Base-by-base conservation (phyloP, 2,329 filamentous ascomycete species). In the Hymenoscyphus linearis region DNA sequence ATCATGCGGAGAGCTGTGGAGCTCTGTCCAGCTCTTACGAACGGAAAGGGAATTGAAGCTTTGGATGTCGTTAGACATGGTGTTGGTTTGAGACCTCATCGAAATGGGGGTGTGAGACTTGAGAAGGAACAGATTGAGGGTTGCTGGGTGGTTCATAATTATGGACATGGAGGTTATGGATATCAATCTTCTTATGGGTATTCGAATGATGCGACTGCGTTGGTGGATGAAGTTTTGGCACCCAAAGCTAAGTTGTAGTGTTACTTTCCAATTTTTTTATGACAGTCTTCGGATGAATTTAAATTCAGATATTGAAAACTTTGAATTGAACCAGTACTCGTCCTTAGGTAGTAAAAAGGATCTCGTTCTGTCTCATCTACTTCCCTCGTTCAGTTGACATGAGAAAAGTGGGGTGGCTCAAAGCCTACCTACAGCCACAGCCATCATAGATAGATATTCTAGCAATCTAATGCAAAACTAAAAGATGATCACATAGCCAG, bases 131-230 rank as follows among this genome's bases (percentile, higher is more conserved):
- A 75, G 47, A 78, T 89, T 50, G 75, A 78, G 27, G 52, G 16
- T 16, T 16, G 80, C 2, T 78, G 77, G 68, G 80, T 85, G 2
- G 82, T 87, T 50, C 85, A 87, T 71, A 82, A 84, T 64, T 86
- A 86, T 71, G 84, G 83, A 0, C 82, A 85, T 72, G 84, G 79
- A 12, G 83, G 84, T 0, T 84, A 82, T 74, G 87, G 87, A 3
- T 90, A 84, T 66, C 82, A 85, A 68, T 75, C 76, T 27, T 82
- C 79, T 4, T 93, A 88, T 74, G 90, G 89, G 1, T 91, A 88
- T 73, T 84, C 89, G 0, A 79, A 87, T 69, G 78, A 81, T 36
- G 87, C 86, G 0, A 81, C 88, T 2, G 81, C 84, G 72, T 75
- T 93, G 72, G 87, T 91, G 5, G 81, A 83, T 52, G 83, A 88